These are phyloP conservation scores for Butyriboletus appendiculatus DNA, from an alignment of 1,284 basidiomycete species.

Conservation along the genomic window DNA sequence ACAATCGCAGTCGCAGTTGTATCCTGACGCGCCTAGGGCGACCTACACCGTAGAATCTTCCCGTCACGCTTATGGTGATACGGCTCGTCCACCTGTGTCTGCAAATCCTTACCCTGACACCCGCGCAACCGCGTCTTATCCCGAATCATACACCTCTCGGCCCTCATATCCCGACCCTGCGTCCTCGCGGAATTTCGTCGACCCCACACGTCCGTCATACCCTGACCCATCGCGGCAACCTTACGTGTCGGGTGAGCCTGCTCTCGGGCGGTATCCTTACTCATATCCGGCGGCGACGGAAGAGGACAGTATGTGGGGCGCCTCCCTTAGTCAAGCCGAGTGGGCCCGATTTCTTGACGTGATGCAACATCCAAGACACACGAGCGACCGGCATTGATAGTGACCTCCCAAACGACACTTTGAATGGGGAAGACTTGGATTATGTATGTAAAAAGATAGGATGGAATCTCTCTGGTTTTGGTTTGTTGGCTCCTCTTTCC, in stretches of 20 bases:
- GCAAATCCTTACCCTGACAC: slow-evolving; percentile 34
- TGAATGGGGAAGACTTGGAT: slow-evolving; percentile 13
- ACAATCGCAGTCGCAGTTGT: slow-evolving; percentile 29
- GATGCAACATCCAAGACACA: slow-evolving; percentile 42
- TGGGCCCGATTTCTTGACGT: slow-evolving; percentile 51
- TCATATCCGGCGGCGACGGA: slow-evolving; percentile 43
- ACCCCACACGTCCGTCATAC: slow-evolving; percentile 26
- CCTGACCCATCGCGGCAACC: slow-evolving; percentile 32
- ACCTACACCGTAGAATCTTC: slow-evolving; percentile 23
- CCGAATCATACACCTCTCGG: slow-evolving; percentile 27
- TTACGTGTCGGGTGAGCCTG: slow-evolving; percentile 28
- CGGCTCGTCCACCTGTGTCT: slow-evolving; percentile 20
- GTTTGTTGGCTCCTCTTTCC: slow-evolving; percentile 13
- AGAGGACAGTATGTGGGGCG: slow-evolving; percentile 57
- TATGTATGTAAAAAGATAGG: slow-evolving; percentile 36
- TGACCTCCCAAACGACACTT: slow-evolving; percentile 13
- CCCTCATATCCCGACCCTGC: slow-evolving; percentile 26
- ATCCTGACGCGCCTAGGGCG: slow-evolving; percentile 25
- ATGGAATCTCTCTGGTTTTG: slow-evolving; percentile 30
- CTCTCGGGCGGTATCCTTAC: slow-evolving; percentile 31
- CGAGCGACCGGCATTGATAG: slow-evolving; percentile 32
- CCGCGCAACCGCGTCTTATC: slow-evolving; percentile 23
- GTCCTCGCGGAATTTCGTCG: slow-evolving; percentile 29
- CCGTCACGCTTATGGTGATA: slow-evolving; percentile 27
- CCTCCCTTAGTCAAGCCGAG: slow-evolving; percentile 59